Evolutionary conservation across 148 eudicot species (phyloP).

Genomic region (Diospyros kaki): DNA sequence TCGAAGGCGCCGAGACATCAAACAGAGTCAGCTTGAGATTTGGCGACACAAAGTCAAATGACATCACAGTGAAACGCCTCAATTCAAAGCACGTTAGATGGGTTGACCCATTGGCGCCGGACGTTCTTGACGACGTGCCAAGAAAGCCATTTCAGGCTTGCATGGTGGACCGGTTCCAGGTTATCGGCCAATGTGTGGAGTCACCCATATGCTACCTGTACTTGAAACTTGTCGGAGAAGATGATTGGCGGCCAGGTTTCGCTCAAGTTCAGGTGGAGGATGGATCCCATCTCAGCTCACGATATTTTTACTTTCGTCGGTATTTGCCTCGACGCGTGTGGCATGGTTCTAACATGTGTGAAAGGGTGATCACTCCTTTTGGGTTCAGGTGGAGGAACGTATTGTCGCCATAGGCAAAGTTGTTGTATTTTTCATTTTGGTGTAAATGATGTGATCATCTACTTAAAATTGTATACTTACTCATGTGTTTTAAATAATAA

Average conservation of each 20-base stretch:
- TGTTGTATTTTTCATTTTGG: neutral
- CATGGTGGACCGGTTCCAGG: conserved; percentile 48
- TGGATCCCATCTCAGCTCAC: conserved; percentile 33
- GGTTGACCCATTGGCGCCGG: conserved; percentile 48
- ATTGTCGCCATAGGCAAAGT: conserved; percentile 6
- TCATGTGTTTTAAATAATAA: too few relatives aligned
- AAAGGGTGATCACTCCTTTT: conserved; percentile 44
- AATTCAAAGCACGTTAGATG: conserved; percentile 39
- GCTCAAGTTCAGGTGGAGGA: conserved; percentile 41
- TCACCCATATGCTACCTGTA: conserved; percentile 50
- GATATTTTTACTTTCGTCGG: conserved; percentile 42
- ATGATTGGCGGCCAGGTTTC: conserved; percentile 63
- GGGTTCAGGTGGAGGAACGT: conserved; percentile 45
- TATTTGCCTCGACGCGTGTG: conserved; percentile 48
- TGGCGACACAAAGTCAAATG: conserved; percentile 48
- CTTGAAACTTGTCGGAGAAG: conserved; percentile 41
- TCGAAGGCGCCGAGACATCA: conserved; percentile 49
- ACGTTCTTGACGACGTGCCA: conserved; percentile 47
- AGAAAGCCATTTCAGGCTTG: conserved; percentile 62
- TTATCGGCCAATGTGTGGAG: conserved; percentile 41
- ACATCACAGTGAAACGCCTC: conserved; percentile 36
- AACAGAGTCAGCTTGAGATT: conserved; percentile 46
- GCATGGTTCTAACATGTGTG: conserved; percentile 61
- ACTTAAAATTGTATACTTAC: too few relatives aligned
- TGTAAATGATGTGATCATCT: too few relatives aligned